Evolutionary conservation across 495 filamentous ascomycete species (phyloP).

Genomic region (Aspergillus sclerotiicarbonarius): DNA sequence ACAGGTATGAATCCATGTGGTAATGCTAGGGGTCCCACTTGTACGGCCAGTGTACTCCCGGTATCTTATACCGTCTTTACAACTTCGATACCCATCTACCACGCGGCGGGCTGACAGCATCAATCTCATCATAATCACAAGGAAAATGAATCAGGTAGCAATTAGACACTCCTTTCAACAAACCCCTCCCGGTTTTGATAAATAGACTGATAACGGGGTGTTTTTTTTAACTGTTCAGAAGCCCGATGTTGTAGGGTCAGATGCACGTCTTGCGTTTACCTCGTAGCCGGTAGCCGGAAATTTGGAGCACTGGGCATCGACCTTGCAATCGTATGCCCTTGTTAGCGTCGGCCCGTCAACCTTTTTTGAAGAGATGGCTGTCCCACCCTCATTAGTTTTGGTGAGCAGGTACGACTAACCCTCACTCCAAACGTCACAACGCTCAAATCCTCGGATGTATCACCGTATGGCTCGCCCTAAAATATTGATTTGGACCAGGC

Average conservation of each 20-base stretch:
- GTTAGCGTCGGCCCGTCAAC: conserved; percentile 19
- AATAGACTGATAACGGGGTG: too few species aligned
- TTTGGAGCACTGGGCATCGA: conserved; percentile 9
- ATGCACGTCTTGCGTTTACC: background rate
- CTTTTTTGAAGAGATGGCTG: conserved; percentile 11
- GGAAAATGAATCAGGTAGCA: background rate
- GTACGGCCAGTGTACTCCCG: background rate
- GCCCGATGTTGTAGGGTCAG: too few species aligned
- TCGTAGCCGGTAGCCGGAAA: conserved; percentile 17
- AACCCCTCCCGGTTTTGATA: too few species aligned
- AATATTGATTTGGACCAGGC: background rate
- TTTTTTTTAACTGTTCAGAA: too few species aligned
- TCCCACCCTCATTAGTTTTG: conserved; percentile 13
- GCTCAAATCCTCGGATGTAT: background rate
- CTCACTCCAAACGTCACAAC: background rate
- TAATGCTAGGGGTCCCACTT: conserved; percentile 7
- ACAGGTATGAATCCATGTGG: background rate
- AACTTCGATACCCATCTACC: too few species aligned
- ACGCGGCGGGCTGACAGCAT: background rate
- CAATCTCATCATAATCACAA: background rate
- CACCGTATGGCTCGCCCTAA: background rate
- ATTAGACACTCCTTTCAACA: background rate
- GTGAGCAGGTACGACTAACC: too few species aligned
- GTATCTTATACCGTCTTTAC: background rate
- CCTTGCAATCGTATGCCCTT: conserved; percentile 11